Base-by-base conservation (phyloP, 805 yeast genomes). In the Saccharomycopsis babjevae region DNA sequence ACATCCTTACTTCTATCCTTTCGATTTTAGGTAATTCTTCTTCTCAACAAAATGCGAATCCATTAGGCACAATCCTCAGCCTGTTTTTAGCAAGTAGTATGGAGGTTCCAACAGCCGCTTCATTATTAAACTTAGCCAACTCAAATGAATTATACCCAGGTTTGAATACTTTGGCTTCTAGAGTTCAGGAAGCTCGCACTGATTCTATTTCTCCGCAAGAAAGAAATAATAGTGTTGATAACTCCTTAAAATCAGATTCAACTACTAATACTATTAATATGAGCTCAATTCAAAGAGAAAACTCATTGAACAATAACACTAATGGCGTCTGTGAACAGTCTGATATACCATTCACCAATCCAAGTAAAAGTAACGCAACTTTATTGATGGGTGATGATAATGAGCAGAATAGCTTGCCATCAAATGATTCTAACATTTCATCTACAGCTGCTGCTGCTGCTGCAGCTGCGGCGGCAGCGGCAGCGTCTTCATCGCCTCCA, bases 91-190 rank as follows among this genome's bases (percentile, higher is more conserved):
- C 52, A 46, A 46, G 28, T n/a, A 46, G 28, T 18, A 46, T 46
- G 52, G 52, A 46, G 16, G 52, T 46, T 46, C 52, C 52, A 22
- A 46, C 52, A 5, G 63, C 62, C 16, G 59, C 62, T 16, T 62
- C 64, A 1, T 57, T 62, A 39, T 55, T 59, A 15, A 58, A 55
- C 34, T 54, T 62, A 25, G 60, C 64, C 8, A 62, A 62, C 18
- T 59, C 62, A 13, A 62, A 54, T 34, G 64, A 62, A 43, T 32
- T 62, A 13, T 62, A 62, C 25, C 65, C 65, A 7, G 65, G 65
- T 3, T 39, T 62, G 16, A 60, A 56, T 28, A 59, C 65, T 16
- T 57, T 62, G 30, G 65, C 65, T 3, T 57, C 60, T 30, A 60
- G 57, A 42, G 60, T 43, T 10, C 60, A 57, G n/a, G 60, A 57